phyloP scores from a whole-genome alignment of 139 green algal species.

The Chlorella ohadii region DNA sequence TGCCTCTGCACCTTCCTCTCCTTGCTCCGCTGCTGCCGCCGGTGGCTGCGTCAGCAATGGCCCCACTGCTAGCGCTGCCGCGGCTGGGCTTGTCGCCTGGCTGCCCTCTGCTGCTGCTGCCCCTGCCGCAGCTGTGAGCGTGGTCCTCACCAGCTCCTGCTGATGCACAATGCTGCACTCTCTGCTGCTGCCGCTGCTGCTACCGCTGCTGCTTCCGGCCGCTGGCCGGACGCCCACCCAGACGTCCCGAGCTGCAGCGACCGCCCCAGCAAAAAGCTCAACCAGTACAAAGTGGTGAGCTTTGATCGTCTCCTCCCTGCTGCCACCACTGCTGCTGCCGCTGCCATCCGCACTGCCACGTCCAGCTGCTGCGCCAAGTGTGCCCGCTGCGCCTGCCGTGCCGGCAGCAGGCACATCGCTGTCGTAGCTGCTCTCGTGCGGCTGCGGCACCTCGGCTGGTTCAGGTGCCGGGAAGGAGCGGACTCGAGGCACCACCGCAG shows the following conservation, averaged over 20 bases:
- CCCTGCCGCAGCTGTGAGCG: not conserved
- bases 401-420: not conserved
- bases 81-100: not conserved
- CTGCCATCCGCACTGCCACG: no score
- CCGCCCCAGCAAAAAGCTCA: conserved; percentile 17
- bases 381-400: not conserved
- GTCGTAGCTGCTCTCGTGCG: no score
- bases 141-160: conserved; percentile 15
- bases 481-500: conserved; percentile 72
- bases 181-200: not conserved
- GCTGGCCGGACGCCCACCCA: conserved; percentile 33
- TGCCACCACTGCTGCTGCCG: not conserved
- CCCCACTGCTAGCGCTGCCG: not conserved
- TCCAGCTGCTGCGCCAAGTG: not conserved
- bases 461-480: not conserved
- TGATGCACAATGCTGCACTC: not conserved
- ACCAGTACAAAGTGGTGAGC: conserved; percentile 46
- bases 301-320: not conserved
- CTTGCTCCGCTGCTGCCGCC: not conserved
- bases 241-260: conserved; percentile 26
- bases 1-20: no score
- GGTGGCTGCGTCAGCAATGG: not conserved
- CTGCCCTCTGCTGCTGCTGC: not conserved
- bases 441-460: not conserved
- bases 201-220: not conserved